Percentiles rank a stretch among this genome's conserved stretches.
phyloP scores from a whole-genome alignment of 805 yeast genomes.

The Yarrowia yakushimensis region DNA sequence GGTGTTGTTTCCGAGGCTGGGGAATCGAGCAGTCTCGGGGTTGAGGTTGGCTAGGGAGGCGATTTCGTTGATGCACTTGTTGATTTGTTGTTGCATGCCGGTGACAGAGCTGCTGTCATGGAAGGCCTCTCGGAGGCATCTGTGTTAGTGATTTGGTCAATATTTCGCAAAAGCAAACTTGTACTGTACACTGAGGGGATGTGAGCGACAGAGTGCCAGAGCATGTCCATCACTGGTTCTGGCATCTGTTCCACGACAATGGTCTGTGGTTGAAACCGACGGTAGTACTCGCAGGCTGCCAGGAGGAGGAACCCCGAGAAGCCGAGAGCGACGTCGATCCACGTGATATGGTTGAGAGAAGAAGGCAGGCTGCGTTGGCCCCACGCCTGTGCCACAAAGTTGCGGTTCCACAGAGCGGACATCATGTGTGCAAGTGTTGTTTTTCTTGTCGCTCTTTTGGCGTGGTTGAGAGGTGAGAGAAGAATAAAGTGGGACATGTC shows the following conservation, averaged over 20 bases:
- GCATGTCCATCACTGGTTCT: not conserved
- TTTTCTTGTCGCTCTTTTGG: not conserved
- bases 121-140: conserved; percentile 23
- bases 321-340: conserved; percentile 18
- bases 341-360: not conserved
- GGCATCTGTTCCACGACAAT: not conserved
- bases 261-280: not conserved
- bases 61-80: conserved; percentile 16
- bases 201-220: conserved; percentile 13
- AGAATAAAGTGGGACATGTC: not conserved
- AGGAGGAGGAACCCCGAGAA: conserved; percentile 11
- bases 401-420: conserved; percentile 4
- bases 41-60: not conserved
- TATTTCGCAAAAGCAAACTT: not conserved
- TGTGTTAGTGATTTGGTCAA: not conserved
- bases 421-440: not conserved
- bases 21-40: not conserved
- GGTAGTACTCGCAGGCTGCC: conserved; percentile 14
- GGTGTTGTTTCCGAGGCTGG: not conserved
- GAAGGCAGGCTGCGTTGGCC: not conserved
- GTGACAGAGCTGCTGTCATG: not conserved
- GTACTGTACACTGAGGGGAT: conserved; percentile 11
- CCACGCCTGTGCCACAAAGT: conserved; percentile 4
- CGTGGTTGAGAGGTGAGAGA: not conserved
- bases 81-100: conserved; percentile 1